Base-by-base conservation (phyloP, 1,284 basidiomycete genomes). In the Ustilago shanxiensis region DNA sequence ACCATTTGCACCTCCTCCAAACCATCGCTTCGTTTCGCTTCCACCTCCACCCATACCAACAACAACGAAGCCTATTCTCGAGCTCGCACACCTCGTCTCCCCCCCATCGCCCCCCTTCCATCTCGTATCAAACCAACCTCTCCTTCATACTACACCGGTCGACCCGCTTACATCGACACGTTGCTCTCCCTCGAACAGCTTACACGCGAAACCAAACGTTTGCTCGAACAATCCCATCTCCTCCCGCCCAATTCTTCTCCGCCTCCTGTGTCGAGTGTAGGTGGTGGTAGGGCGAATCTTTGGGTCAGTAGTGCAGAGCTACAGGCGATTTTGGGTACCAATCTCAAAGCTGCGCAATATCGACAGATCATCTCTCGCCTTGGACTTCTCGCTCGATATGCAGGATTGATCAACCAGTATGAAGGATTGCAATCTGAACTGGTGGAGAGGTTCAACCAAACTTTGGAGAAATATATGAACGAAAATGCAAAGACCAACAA, bases 81-180 rank as follows among this genome's bases (percentile, higher is more conserved):
- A 33, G 45, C 66, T 2, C 59, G 63, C 8, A 52, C 60, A 2
- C 74, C 74, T 1, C 63, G 51, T 9, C 50, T 72, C 9, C 74
- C 70, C 1, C 70, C 74, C 16, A 55, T 62, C 1, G 66, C 74
- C 0, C 73, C 73, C 1, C 58, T 77, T 5, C 66, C 74, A 0
- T 44, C 59, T 7, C 87, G 86, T 5, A 54, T 77, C 47, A 87
- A 87, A 66, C 88, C 88, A 1, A 63, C 79, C 2, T 92, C 93
- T 1, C 89, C 93, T 18, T 90, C 91, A 56, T 95, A 95, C 88
- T 97, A 93, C 87, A 94, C 94, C n/a, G 92, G 91, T n/a, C 91
- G 92, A 51, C 88, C 93, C 0, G 88, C 88, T 35, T 94, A 92
- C 88, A 91, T 92, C 84, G 93, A 95, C 87, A 90, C 91, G 64